phyloP scores from a whole-genome alignment of 805 yeast species.

The Nakazawaea siamensis region DNA sequence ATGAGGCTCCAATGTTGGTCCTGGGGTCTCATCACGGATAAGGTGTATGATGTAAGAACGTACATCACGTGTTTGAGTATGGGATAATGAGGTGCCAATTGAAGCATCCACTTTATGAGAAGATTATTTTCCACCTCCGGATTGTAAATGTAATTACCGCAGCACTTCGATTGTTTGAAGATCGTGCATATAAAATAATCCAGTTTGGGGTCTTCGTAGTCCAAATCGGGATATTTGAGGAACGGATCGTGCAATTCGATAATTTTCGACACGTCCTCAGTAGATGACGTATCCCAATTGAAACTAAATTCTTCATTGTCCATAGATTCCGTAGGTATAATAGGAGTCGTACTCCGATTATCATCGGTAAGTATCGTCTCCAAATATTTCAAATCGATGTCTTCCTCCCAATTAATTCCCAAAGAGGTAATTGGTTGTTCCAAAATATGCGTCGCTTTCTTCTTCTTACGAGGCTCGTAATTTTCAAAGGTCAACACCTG shows the following conservation, averaged over 20 bases:
- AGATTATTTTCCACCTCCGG: conserved; percentile 3
- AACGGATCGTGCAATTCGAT: conserved; percentile 10
- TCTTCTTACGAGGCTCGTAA: no score
- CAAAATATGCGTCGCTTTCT: no score
- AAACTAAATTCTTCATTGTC: background rate
- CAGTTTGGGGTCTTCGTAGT: conserved; percentile 10
- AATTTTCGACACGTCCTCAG: conserved; percentile 8
- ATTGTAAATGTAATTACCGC: conserved; percentile 6
- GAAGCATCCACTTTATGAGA: conserved; percentile 6
- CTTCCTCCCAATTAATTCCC: no score
- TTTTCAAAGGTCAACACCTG: background rate
- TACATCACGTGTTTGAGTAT: conserved; percentile 5
- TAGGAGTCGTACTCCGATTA: conserved; percentile 3
- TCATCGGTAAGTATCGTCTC: conserved; percentile 5
- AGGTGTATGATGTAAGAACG: conserved; percentile 4
- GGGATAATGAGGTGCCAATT: conserved; percentile 6
- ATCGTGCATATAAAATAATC: conserved; percentile 2
- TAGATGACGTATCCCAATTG: conserved; percentile 7
- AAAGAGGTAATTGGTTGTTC: no score
- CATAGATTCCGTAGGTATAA: conserved; percentile 6
- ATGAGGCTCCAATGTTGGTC: conserved; percentile 8
- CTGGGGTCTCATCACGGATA: conserved; percentile 4
- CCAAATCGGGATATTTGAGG: conserved; percentile 1
- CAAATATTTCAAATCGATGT: conserved; percentile 7
- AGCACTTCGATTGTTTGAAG: conserved; percentile 10